A percentile compares a stretch with the other conserved stretches of the same genome.
Evolutionary conservation across 2,329 filamentous ascomycete genomes (phyloP).

Genomic region (Verticillium alfalfae): DNA sequence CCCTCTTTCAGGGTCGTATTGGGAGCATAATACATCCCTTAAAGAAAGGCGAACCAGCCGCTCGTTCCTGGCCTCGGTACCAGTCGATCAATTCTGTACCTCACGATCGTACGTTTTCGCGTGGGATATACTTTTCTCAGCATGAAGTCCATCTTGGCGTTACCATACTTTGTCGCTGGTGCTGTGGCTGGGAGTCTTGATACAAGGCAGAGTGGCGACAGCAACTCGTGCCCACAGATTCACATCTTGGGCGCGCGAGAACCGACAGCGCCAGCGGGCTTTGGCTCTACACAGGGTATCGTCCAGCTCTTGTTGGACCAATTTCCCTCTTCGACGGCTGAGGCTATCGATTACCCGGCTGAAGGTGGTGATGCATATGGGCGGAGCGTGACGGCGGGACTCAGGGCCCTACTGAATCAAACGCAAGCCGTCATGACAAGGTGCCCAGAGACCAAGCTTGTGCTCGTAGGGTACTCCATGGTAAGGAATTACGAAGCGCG

Average conservation of each 20-base stretch:
- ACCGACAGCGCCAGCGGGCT: slow-evolving; percentile 39
- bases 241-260: slow-evolving; percentile 46
- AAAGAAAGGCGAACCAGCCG: neutral
- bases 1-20: neutral
- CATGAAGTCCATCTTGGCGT: neutral
- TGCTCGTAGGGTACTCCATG: slow-evolving; percentile 53
- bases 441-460: slow-evolving; percentile 49
- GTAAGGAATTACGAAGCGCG: neutral
- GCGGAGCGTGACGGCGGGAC: slow-evolving; percentile 45
- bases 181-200: neutral
- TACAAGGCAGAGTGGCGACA: neutral
- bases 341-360: slow-evolving; percentile 47
- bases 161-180: neutral
- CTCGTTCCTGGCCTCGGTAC: neutral
- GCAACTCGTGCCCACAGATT: slow-evolving; percentile 29
- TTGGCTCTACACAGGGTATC: slow-evolving; percentile 35
- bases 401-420: slow-evolving; percentile 40
- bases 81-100: neutral
- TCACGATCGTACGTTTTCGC: neutral
- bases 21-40: neutral
- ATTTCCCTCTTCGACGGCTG: slow-evolving; percentile 35
- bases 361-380: slow-evolving; percentile 49
- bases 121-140: neutral
- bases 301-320: slow-evolving; percentile 34
- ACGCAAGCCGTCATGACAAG: slow-evolving; percentile 28